phyloP scores from a whole-genome alignment of 2,329 filamentous ascomycete genomes.

The Ophiocordyceps unilateralis region DNA sequence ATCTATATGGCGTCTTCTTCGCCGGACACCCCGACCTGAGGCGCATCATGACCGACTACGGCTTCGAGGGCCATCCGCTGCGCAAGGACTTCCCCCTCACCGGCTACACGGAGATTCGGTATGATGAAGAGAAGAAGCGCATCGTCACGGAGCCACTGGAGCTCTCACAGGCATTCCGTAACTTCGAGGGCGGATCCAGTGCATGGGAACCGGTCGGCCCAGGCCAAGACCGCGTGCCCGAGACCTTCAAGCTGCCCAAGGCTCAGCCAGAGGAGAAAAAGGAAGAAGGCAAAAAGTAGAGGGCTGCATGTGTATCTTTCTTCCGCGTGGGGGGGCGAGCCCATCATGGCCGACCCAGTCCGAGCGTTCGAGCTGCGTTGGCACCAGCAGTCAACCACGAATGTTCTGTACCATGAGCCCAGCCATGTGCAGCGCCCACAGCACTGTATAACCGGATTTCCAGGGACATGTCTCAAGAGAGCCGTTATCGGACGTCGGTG shows the following conservation, averaged over 20 bases:
- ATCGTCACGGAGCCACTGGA: slow-evolving; percentile 96
- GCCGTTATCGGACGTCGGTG: not conserved
- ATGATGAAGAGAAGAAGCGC: slow-evolving; percentile 99
- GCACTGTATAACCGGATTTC: not conserved
- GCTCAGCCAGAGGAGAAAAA: slow-evolving; percentile 88
- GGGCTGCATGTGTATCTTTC: not conserved
- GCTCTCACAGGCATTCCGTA: slow-evolving; percentile 94
- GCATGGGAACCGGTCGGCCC: slow-evolving; percentile 49
- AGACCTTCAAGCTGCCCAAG: slow-evolving; percentile 83
- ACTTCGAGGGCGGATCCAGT: slow-evolving; percentile 81
- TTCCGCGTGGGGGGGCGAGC: not conserved
- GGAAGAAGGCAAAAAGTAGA: slow-evolving; percentile 83
- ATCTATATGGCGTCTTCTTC: slow-evolving; percentile 96
- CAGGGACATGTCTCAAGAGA: not conserved
- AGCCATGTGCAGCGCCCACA: not conserved
- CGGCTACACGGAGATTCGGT: slow-evolving; percentile 94
- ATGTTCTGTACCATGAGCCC: not conserved
- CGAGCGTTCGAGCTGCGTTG: not conserved
- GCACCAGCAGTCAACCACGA: not conserved
- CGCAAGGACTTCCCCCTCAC: slow-evolving; percentile 97
- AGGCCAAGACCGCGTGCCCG: slow-evolving; percentile 65
- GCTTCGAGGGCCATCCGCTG: slow-evolving; percentile 92
- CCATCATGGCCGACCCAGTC: not conserved
- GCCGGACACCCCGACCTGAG: slow-evolving; percentile 85
- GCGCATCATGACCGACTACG: slow-evolving; percentile 98